A percentile compares a stretch with the other conserved stretches of the same genome.
Conservation (phyloP, 129 eudicot species). For the Flaveria ramosissima region DNA sequence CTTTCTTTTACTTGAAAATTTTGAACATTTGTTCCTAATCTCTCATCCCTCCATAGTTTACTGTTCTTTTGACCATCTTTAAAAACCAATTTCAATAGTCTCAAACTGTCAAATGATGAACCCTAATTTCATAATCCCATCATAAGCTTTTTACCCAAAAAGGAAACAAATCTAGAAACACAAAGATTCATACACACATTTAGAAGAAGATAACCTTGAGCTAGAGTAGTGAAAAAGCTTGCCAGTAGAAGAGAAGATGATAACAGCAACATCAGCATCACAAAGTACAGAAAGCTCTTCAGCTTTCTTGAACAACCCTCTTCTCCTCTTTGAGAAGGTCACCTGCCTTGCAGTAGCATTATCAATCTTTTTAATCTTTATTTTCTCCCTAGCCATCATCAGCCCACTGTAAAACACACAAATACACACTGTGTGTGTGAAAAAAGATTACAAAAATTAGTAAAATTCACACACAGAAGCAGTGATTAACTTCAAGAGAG, state of each 20-base stretch:
- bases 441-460: slow-evolving; percentile 2
- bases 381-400: slow-evolving; percentile 78
- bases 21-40: slow-evolving; percentile 5
- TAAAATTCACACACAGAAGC: slow-evolving; percentile 10
- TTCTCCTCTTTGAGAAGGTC: slow-evolving; percentile 87
- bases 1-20: neutral
- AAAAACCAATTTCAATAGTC: slow-evolving; percentile 4
- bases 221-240: slow-evolving; percentile 79
- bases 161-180: slow-evolving; percentile 35
- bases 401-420: slow-evolving; percentile 2
- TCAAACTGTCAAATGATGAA: slow-evolving; percentile 1
- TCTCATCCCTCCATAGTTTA: slow-evolving; percentile 3
- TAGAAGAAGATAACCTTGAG: slow-evolving; percentile 49
- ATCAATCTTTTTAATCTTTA: slow-evolving; percentile 81
- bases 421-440: slow-evolving; percentile 22
- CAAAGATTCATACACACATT: neutral
- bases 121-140: slow-evolving; percentile 13
- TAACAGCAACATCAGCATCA: slow-evolving; percentile 85
- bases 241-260: slow-evolving; percentile 78
- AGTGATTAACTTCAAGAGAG: slow-evolving; percentile 18
- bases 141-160: slow-evolving; percentile 32
- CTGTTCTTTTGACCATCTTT: neutral
- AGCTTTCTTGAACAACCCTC: slow-evolving; percentile 92
- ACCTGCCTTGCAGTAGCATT: slow-evolving; percentile 88
- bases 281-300: slow-evolving; percentile 86